Evolutionary conservation across 164 flowering plant genomes (phyloP).

Genomic region (Brasenia schreberi): DNA sequence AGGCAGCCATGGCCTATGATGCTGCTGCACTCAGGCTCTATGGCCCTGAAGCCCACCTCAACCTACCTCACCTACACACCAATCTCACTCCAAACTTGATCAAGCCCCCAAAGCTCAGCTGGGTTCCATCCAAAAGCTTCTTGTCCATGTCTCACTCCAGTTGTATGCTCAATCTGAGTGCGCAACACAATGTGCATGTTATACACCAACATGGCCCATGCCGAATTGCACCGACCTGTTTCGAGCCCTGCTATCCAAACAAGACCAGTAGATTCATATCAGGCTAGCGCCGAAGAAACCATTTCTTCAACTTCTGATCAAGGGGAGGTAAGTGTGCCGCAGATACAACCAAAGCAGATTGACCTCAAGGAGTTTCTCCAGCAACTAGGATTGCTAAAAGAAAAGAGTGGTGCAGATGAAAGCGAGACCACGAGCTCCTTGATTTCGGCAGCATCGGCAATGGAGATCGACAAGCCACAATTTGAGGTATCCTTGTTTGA

Average conservation of each 20-base stretch:
- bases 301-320: slow-evolving; percentile 8
- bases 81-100: slow-evolving; percentile 18
- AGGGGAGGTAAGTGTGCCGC: neutral
- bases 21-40: slow-evolving; percentile 80
- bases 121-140: slow-evolving; percentile 75
- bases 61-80: slow-evolving; percentile 71
- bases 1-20: slow-evolving; percentile 98
- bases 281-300: slow-evolving; percentile 8
- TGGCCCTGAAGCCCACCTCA: slow-evolving; percentile 91
- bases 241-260: slow-evolving; percentile 7
- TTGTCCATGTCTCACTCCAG: slow-evolving; percentile 66
- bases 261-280: slow-evolving; percentile 4
- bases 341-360: slow-evolving; percentile 63
- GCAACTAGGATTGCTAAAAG: slow-evolving; percentile 69
- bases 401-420: neutral
- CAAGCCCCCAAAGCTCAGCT: slow-evolving; percentile 47
- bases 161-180: slow-evolving; percentile 69
- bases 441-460: neutral
- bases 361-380: slow-evolving; percentile 88
- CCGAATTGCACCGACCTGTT: slow-evolving; percentile 13
- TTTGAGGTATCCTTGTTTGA: neutral
- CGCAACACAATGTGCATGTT: slow-evolving; percentile 80
- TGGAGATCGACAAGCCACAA: neutral
- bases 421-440: neutral
- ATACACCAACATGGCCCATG: slow-evolving; percentile 51